Evolutionary conservation across 768 basidiomycete genomes (phyloP), one percentile per base, ranked within the genome.

Genomic region (Lactarius indigo): DNA sequence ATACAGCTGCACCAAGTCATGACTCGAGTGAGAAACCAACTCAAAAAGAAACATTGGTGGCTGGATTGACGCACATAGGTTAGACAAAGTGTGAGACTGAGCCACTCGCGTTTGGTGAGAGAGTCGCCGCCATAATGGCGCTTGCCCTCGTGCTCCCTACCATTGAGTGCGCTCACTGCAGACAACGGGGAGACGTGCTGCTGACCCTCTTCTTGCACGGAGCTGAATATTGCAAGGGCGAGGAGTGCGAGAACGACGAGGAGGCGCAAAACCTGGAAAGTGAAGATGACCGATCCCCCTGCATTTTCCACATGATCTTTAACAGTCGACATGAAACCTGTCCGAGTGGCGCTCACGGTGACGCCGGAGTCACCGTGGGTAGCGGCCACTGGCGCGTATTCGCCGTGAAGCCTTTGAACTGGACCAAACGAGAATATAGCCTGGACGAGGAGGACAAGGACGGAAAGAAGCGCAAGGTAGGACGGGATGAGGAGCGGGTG

Each of bases 231-330:
- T 7, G 83, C 83, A 15, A 88, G 72, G 4, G 75, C 81, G 28
- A 88, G 76, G n/a, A 88, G 78, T 2, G 76, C 73, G 30, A 82
- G 74, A 57, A 81, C 79, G 35, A 79, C 79, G 2, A 82, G 62
- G 6, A 85, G 74, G 30, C 87, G 79, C 1, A 77, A 70, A 33
- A 84, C 61, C 68, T 82, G 83, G 74, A 80, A 81, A 17, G 72
- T 71, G 73, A 84, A 85, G 33, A 84, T 81, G 18, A 75, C 73
- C 2, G 73, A 66, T 12, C 86, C 86, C 5, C 85, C 83, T 61
- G 82, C 79, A 12, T 73, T 69, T 17, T 71, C 61, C 31, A 85
- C 73, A 70, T 84, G 83, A 35, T 58, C 62, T 33, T 54, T 67
- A 18, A 69, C 54, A 52, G 66, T 58, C 0, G 66, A 68, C 71